Percentiles rank a stretch among this genome's conserved stretches.
These are phyloP conservation scores for Boletus fagicola DNA, from an alignment of 768 basidiomycete genomes.

Conservation along the genomic window DNA sequence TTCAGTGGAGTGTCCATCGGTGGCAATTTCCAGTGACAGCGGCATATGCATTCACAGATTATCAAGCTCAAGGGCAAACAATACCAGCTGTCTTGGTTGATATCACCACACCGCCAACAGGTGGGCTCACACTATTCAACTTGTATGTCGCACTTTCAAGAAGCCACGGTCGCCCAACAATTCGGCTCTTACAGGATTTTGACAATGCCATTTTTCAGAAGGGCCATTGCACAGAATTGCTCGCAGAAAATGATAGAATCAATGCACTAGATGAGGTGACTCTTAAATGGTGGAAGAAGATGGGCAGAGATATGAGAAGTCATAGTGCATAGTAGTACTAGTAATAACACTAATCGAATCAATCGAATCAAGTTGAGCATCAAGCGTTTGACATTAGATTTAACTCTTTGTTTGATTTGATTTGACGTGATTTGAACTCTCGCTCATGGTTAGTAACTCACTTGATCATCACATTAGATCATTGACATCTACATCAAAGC, in stretches of 20 bases:
- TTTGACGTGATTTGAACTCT: no score
- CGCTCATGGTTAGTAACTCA: no score
- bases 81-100: conserved; percentile 38
- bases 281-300: not conserved
- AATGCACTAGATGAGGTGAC: not conserved
- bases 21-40: not conserved
- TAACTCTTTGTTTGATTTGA: no score
- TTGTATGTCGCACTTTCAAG: conserved; percentile 41
- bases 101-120: conserved; percentile 35
- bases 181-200: conserved; percentile 32
- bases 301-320: not conserved
- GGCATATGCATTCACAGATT: not conserved
- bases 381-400: no score
- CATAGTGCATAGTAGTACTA: no score
- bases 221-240: not conserved
- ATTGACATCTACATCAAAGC: no score
- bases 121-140: conserved; percentile 36
- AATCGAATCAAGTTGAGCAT: no score
- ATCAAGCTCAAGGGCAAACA: conserved; percentile 40
- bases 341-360: no score
- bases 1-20: not conserved
- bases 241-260: not conserved
- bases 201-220: conserved; percentile 1
- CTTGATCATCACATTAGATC: no score
- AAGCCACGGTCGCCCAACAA: conserved; percentile 28